phyloP scores from a whole-genome alignment of 495 filamentous ascomycete species.

The Annulohypoxylon moriforme region DNA sequence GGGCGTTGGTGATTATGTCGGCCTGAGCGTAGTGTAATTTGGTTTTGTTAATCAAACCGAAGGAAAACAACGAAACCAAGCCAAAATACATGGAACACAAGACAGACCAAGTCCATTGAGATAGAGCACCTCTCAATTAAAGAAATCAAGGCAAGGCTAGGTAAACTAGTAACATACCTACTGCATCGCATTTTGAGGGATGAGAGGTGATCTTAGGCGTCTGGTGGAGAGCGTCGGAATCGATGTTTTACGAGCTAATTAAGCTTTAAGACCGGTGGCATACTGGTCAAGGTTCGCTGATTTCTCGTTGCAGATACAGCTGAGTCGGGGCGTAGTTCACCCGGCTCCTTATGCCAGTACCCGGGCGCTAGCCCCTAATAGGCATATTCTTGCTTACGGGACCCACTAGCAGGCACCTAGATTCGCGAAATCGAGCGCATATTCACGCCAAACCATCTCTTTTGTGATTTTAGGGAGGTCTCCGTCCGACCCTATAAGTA shows the following conservation, averaged over 20 bases:
- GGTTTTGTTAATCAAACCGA: not conserved
- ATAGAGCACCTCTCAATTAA: not conserved
- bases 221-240: no score
- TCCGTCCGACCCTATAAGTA: not conserved
- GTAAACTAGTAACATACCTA: not conserved
- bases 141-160: not conserved
- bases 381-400: conserved; percentile 8
- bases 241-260: no score
- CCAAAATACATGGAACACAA: not conserved
- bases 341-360: conserved; percentile 1
- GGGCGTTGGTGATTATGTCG: not conserved
- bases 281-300: not conserved
- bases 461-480: not conserved
- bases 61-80: not conserved
- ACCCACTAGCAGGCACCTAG: not conserved
- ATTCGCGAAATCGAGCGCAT: not conserved
- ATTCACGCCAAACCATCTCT: not conserved
- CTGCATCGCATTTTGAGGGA: not conserved
- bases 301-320: conserved; percentile 18
- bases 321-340: conserved; percentile 24
- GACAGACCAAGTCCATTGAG: not conserved
- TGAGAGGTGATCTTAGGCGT: not conserved
- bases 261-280: no score
- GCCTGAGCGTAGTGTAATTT: not conserved
- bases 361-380: conserved; percentile 17